phyloP scores from a whole-genome alignment of 2,329 filamentous ascomycete species.

The Erysiphe pulchra region DNA sequence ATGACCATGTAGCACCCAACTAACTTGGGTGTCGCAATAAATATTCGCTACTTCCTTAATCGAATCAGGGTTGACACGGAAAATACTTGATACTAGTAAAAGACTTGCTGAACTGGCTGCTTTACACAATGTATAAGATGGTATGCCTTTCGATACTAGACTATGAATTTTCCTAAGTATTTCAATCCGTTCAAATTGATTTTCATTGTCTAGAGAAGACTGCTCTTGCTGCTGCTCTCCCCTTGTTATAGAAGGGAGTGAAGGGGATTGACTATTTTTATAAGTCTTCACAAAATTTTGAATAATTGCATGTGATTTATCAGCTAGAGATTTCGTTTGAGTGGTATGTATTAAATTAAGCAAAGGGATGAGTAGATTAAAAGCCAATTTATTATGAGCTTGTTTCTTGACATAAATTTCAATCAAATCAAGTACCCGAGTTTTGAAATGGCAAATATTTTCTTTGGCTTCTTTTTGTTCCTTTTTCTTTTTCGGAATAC shows the following conservation, averaged over 20 bases:
- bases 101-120: constrained; percentile 51
- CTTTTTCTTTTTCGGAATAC: constrained; percentile 45
- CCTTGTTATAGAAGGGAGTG: too few species aligned
- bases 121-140: constrained; percentile 43
- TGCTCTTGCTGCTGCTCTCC: too few species aligned
- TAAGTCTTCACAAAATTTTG: constrained; percentile 41
- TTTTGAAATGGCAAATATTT: constrained; percentile 83
- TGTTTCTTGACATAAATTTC: constrained; percentile 66
- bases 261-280: constrained; percentile 9
- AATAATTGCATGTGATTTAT: constrained; percentile 48
- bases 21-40: constrained; percentile 35
- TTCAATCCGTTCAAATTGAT: constrained; percentile 16
- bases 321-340: constrained; percentile 45
- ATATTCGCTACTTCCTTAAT: constrained; percentile 31
- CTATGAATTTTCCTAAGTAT: constrained; percentile 42
- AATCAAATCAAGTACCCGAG: constrained; percentile 68
- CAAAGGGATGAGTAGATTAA: constrained; percentile 49
- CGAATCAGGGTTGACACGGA: constrained; percentile 24
- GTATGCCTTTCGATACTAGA: constrained; percentile 30
- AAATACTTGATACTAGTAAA: constrained; percentile 35
- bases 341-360: constrained; percentile 56
- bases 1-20: constrained; percentile 27
- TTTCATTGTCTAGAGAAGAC: constrained; percentile 18
- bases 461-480: constrained; percentile 72
- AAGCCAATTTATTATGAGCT: constrained; percentile 36